A percentile compares a stretch with the other conserved stretches of the same genome.
phyloP scores from a whole-genome alignment of 208 protist genomes.

The Plasmodiophora brassicae region DNA sequence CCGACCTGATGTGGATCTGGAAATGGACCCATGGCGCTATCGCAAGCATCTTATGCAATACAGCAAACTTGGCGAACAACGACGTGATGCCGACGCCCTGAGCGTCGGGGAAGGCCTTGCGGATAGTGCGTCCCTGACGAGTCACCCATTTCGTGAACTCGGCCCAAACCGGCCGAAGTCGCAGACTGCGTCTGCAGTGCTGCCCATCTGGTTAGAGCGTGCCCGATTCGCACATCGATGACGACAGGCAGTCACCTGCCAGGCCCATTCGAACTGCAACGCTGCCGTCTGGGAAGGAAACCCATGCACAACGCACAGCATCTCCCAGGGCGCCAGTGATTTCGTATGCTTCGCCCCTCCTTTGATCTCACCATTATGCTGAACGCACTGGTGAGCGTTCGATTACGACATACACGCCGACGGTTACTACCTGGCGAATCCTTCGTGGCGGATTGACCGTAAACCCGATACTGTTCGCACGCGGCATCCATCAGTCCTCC shows the following conservation, averaged over 20 bases:
- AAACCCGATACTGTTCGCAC: conserved; percentile 88
- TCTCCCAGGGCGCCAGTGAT: conserved; percentile 74
- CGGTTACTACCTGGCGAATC: conserved; percentile 66
- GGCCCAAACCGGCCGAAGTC: neutral
- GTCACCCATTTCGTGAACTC: neutral
- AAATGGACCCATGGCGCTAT: conserved; percentile 23
- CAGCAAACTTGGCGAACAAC: neutral
- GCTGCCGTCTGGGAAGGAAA: conserved; percentile 77
- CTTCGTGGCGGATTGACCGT: conserved; percentile 79
- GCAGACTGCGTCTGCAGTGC: neutral
- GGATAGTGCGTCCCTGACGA: neutral
- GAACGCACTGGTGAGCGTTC: neutral
- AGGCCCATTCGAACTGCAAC: conserved; percentile 88
- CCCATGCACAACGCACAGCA: conserved; percentile 80
- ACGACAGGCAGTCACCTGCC: conserved; percentile 76
- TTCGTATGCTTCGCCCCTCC: conserved; percentile 75
- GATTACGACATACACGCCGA: neutral
- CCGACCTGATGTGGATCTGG: neutral
- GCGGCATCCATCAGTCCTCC: too few species aligned
- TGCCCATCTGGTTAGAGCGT: neutral
- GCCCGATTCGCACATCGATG: neutral
- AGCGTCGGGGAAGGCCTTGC: neutral
- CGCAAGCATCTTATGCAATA: neutral
- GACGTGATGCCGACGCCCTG: neutral
- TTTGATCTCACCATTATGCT: conserved; percentile 83